Conservation (phyloP, 2,329 filamentous ascomycete species). For the Cladosporium austrohemisphaericum region DNA sequence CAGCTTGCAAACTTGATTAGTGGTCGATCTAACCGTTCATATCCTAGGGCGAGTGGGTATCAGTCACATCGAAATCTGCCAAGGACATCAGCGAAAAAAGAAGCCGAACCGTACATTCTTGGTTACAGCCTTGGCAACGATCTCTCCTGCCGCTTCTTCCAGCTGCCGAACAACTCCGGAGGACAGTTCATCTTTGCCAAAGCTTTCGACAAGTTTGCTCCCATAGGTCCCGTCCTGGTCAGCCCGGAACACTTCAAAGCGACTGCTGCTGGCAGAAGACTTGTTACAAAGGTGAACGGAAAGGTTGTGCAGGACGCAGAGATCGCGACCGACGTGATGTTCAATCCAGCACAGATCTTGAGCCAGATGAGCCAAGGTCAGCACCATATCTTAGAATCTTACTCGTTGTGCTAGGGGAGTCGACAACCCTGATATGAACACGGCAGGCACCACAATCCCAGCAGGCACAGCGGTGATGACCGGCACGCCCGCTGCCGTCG, state of each 20-base stretch:
- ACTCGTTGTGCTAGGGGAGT: constrained; percentile 40
- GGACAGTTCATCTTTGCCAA: constrained; percentile 58
- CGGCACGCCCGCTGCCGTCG: constrained; percentile 39
- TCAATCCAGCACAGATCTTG: constrained; percentile 10
- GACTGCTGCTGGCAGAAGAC: constrained; percentile 40
- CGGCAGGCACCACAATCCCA: background rate
- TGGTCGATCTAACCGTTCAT: no score
- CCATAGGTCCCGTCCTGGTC: constrained; percentile 51
- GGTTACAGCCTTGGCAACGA: constrained; percentile 56
- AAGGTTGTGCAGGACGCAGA: constrained; percentile 43
- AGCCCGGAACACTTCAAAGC: constrained; percentile 37
- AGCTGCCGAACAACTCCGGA: constrained; percentile 47
- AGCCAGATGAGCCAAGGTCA: constrained; percentile 40
- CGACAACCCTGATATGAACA: background rate
- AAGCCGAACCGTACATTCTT: constrained; percentile 50
- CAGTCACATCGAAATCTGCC: no score
- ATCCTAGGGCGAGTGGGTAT: no score
- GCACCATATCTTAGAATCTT: no score
- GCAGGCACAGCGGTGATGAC: constrained; percentile 46
- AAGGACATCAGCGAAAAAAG: no score
- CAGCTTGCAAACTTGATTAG: no score
- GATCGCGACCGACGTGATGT: constrained; percentile 28
- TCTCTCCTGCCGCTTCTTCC: constrained; percentile 51
- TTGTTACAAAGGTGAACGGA: constrained; percentile 49
- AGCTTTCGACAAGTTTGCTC: constrained; percentile 55